Conservation (phyloP, 176 grass and related monocot genomes). For the Musa beccarii region DNA sequence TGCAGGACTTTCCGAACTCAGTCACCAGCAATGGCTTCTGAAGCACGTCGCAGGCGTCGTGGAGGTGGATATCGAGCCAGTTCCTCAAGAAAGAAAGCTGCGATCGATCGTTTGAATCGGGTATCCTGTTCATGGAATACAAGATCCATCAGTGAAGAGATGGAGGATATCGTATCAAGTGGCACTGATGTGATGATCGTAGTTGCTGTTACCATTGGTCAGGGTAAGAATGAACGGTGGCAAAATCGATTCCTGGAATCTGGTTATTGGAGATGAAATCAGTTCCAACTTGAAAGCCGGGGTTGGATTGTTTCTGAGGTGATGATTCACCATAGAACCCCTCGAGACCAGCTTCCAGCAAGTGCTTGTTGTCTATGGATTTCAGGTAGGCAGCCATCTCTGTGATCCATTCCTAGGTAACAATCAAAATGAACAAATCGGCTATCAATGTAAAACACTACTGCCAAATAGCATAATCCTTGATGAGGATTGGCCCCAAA, state of each 20-base stretch:
- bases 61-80: slow-evolving; percentile 74
- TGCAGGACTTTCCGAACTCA: slow-evolving; percentile 75
- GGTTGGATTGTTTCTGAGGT: slow-evolving; percentile 24
- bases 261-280: slow-evolving; percentile 93
- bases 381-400: slow-evolving; percentile 90
- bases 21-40: slow-evolving; percentile 67
- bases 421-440: background rate
- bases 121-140: slow-evolving; percentile 30
- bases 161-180: too few species aligned
- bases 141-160: too few species aligned
- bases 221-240: slow-evolving; percentile 88
- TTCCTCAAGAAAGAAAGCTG: slow-evolving; percentile 53
- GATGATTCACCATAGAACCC: slow-evolving; percentile 67
- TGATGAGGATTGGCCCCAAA: too few species aligned
- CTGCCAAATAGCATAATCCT: too few species aligned
- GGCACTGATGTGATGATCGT: too few species aligned
- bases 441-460: too few species aligned
- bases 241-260: slow-evolving; percentile 68
- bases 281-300: slow-evolving; percentile 58
- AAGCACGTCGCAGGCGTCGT: slow-evolving; percentile 39
- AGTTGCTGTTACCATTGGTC: slow-evolving; percentile 54
- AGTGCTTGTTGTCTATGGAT: slow-evolving; percentile 74
- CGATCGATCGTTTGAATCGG: slow-evolving; percentile 25
- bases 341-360: slow-evolving; percentile 87
- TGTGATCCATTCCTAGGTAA: slow-evolving; percentile 61